A percentile compares a stretch with the other conserved stretches of the same genome.
Evolutionary conservation across 2,329 filamentous ascomycete genomes (phyloP).

Genomic region (Sodiomyces alkalinus): DNA sequence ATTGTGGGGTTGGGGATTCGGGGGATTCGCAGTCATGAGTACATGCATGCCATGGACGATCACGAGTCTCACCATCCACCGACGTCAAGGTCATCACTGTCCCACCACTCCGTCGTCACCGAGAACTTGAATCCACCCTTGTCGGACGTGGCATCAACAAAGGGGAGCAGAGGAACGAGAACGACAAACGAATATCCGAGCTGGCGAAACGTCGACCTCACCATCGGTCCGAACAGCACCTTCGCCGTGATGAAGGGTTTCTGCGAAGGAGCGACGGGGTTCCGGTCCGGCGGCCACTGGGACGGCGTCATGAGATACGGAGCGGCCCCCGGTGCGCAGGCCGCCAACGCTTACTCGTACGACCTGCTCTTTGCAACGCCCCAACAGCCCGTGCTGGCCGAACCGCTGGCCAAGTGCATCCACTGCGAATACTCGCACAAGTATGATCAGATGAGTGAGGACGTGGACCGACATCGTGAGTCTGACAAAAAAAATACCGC

Average conservation of each 20-base stretch:
- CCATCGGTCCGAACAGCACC: conserved; percentile 18
- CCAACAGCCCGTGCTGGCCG: conserved; percentile 1
- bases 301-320: conserved; percentile 23
- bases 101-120: too few relatives aligned
- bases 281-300: conserved; percentile 18
- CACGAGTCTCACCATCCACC: too few relatives aligned
- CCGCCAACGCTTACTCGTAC: conserved; percentile 2
- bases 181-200: neutral
- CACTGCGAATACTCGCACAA: conserved; percentile 10
- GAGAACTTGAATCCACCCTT: too few relatives aligned
- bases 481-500: too few relatives aligned
- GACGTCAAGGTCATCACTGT: too few relatives aligned
- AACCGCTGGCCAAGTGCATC: conserved; percentile 9
- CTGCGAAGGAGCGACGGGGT: conserved; percentile 21
- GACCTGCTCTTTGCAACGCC: conserved; percentile 5
- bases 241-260: conserved; percentile 20
- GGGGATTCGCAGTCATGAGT: too few relatives aligned
- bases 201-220: neutral
- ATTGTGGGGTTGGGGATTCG: too few relatives aligned
- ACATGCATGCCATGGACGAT: too few relatives aligned
- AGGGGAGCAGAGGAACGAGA: neutral
- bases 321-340: conserved; percentile 11
- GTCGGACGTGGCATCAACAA: too few relatives aligned
- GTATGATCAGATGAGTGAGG: conserved; percentile 15
- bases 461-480: conserved; percentile 12